Conservation (phyloP, 208 protist genomes). For the Crithidia acanthocephali region DNA sequence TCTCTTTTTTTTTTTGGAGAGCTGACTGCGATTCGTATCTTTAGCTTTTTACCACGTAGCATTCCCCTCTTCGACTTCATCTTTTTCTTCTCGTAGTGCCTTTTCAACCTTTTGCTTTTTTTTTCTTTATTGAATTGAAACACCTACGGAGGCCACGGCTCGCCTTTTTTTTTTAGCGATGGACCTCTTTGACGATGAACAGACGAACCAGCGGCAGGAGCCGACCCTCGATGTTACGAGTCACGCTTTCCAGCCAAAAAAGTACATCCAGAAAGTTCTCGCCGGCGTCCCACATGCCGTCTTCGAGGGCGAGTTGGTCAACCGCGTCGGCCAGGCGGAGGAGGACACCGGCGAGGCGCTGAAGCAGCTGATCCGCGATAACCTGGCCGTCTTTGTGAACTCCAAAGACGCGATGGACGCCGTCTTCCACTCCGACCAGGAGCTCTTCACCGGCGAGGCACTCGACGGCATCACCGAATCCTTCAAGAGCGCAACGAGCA, state of each 20-base stretch:
- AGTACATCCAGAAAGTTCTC: slow-evolving; percentile 62
- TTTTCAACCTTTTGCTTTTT: too few relatives aligned
- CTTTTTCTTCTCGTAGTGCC: too few relatives aligned
- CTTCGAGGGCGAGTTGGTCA: slow-evolving; percentile 57
- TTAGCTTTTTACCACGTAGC: too few relatives aligned
- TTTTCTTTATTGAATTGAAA: too few relatives aligned
- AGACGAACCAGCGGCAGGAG: slow-evolving; percentile 19
- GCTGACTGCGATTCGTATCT: background rate
- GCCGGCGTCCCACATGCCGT: slow-evolving; percentile 46
- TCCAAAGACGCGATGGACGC: slow-evolving; percentile 82
- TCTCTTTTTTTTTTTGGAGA: background rate
- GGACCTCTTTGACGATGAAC: slow-evolving; percentile 32
- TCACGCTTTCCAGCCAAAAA: slow-evolving; percentile 70
- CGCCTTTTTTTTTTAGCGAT: too few relatives aligned
- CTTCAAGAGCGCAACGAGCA: slow-evolving; percentile 52
- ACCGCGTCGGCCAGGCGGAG: slow-evolving; percentile 42
- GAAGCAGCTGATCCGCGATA: slow-evolving; percentile 82
- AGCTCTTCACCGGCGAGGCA: slow-evolving; percentile 85
- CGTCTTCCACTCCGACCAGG: slow-evolving; percentile 70
- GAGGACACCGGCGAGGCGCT: slow-evolving; percentile 58
- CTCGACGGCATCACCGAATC: slow-evolving; percentile 60
- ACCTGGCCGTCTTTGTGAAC: slow-evolving; percentile 85
- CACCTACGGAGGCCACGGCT: too few relatives aligned
- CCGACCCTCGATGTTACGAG: slow-evolving; percentile 68
- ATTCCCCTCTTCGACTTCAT: background rate